Evolutionary conservation across 1,284 basidiomycete species (phyloP).

Genomic region (Pseudozyma thailandica): DNA sequence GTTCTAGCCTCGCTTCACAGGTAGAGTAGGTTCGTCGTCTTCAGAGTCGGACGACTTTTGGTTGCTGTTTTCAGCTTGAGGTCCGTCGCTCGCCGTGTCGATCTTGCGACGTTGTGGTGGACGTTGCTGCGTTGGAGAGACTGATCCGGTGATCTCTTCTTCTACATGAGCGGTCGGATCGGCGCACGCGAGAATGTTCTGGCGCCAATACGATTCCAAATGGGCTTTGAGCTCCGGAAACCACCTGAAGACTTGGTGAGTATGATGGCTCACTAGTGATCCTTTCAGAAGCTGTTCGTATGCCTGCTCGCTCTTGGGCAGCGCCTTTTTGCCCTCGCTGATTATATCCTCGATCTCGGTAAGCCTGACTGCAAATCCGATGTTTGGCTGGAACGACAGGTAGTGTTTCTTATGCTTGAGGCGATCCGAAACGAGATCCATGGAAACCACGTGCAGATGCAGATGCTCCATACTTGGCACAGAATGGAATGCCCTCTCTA

Average conservation of each 20-base stretch:
- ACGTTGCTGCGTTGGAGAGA: not conserved
- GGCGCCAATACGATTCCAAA: slow-evolving; percentile 28
- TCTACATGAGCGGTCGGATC: no score
- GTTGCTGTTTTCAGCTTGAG: not conserved
- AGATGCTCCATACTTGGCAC: slow-evolving; percentile 73
- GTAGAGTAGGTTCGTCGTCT: slow-evolving; percentile 26
- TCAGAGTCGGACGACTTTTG: slow-evolving; percentile 14
- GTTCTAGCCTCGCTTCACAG: slow-evolving; percentile 11
- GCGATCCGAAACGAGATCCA: slow-evolving; percentile 78
- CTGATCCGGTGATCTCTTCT: not conserved
- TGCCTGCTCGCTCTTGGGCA: slow-evolving; percentile 17
- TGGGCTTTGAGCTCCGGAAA: slow-evolving; percentile 43
- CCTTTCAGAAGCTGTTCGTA: slow-evolving; percentile 46
- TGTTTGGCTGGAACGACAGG: slow-evolving; percentile 88
- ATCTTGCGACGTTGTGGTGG: slow-evolving; percentile 14
- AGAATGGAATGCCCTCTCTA: slow-evolving; percentile 82
- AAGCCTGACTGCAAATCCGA: slow-evolving; percentile 86
- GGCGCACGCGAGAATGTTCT: slow-evolving; percentile 4
- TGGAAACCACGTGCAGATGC: slow-evolving; percentile 74
- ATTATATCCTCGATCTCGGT: slow-evolving; percentile 69
- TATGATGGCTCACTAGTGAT: slow-evolving; percentile 28
- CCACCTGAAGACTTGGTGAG: slow-evolving; percentile 11
- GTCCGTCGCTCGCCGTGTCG: not conserved
- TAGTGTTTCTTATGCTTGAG: slow-evolving; percentile 89
- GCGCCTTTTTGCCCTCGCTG: slow-evolving; percentile 2